phyloP scores from a whole-genome alignment of 345 rosid genomes.

The Capsella bursapastoris region DNA sequence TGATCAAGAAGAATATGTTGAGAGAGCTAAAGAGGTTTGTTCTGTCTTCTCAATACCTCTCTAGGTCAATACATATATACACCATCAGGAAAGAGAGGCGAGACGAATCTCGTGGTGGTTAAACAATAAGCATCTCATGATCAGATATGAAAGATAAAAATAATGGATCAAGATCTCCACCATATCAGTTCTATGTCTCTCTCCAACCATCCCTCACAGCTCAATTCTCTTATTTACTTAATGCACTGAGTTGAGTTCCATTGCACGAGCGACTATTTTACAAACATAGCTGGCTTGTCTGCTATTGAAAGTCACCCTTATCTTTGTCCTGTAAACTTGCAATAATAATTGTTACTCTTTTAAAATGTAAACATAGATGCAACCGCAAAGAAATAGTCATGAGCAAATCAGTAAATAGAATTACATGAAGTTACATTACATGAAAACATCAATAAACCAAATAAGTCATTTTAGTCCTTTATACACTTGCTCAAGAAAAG shows the following conservation, averaged over 20 bases:
- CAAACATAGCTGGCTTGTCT: conserved; percentile 31
- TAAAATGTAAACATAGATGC: background rate
- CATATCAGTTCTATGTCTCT: conserved; percentile 14
- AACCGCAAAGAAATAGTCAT: background rate
- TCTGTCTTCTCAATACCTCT: too few relatives aligned
- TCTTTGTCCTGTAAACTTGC: too few relatives aligned
- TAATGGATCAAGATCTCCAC: conserved; percentile 29
- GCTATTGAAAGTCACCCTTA: background rate
- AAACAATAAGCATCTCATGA: background rate
- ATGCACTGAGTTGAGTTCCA: conserved; percentile 11
- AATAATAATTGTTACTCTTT: too few relatives aligned
- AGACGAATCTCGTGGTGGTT: conserved; percentile 1
- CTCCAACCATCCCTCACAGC: conserved; percentile 21
- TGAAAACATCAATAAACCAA: background rate
- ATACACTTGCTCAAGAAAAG: background rate
- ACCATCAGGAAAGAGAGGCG: background rate
- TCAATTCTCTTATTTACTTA: conserved; percentile 2
- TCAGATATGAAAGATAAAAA: background rate
- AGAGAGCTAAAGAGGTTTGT: conserved; percentile 10
- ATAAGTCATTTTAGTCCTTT: background rate
- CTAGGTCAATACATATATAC: too few relatives aligned
- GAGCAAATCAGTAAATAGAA: background rate
- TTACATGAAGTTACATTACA: background rate
- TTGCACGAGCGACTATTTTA: background rate
- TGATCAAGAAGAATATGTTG: conserved; percentile 27